Conservation (phyloP, 306 rosid species). For the Aeschynomene evenia region DNA sequence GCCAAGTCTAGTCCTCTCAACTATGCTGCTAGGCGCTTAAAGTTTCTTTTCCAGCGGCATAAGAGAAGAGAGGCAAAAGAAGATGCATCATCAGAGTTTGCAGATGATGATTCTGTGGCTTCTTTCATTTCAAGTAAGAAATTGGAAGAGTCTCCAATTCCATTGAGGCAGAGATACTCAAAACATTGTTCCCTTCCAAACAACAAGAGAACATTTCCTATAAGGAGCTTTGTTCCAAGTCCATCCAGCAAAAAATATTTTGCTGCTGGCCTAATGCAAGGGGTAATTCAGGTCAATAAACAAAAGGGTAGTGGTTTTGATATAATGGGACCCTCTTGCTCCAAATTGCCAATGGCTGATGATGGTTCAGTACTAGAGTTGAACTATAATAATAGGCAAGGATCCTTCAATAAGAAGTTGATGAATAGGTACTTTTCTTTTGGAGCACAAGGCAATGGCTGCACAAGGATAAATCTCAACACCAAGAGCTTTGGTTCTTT, state of each 20-base stretch:
- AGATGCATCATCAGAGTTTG: constrained; percentile 28
- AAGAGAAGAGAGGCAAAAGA: constrained; percentile 48
- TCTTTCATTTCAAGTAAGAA: constrained; percentile 35
- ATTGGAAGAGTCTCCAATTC: constrained; percentile 41
- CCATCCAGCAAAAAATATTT: constrained; percentile 58
- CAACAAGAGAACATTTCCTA: constrained; percentile 55
- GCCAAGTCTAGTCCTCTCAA: constrained; percentile 49
- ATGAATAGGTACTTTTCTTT: constrained; percentile 72
- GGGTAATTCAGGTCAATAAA: constrained; percentile 67
- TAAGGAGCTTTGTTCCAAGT: constrained; percentile 56
- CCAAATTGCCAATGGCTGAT: constrained; percentile 25
- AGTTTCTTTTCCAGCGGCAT: constrained; percentile 63
- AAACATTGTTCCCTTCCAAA: constrained; percentile 55
- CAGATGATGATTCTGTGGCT: constrained; percentile 47
- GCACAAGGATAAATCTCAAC: constrained; percentile 39
- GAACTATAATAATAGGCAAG: constrained; percentile 40
- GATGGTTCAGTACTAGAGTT: constrained; percentile 19
- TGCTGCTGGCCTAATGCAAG: constrained; percentile 75
- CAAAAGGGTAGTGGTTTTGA: constrained; percentile 43
- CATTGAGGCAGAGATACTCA: constrained; percentile 74
- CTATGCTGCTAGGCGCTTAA: constrained; percentile 51
- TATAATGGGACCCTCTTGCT: constrained; percentile 42
- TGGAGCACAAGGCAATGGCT: constrained; percentile 68
- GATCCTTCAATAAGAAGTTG: constrained; percentile 52
- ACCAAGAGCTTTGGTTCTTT: constrained; percentile 45